These are phyloP conservation scores for Rhododendron ovatum DNA, from an alignment of 148 eudicot species.

Conservation along the genomic window DNA sequence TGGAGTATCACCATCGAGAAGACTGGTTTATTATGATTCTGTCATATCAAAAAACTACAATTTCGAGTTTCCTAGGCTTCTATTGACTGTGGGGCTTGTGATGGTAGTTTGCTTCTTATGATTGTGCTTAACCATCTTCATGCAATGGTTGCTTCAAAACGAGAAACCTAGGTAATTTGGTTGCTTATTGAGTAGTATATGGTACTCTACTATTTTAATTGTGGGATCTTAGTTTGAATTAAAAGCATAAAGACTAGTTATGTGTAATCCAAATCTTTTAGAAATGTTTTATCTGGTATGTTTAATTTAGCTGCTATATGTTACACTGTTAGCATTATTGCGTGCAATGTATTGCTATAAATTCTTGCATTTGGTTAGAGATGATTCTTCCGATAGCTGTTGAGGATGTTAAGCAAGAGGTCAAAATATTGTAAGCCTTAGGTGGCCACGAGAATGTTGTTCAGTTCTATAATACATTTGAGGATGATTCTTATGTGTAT, in stretches of 20 bases:
- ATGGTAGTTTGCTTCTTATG: not conserved
- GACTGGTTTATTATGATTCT: not conserved
- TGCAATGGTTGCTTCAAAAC: not conserved
- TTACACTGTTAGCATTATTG: not conserved
- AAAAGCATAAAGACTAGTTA: not conserved
- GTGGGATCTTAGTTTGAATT: not conserved
- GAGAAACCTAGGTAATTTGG: not conserved
- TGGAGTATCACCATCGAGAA: not conserved
- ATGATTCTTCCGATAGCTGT: too few relatives aligned
- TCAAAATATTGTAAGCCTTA: too few relatives aligned
- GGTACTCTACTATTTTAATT: not conserved
- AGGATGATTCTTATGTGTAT: too few relatives aligned
- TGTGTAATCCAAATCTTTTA: not conserved
- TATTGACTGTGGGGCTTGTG: not conserved
- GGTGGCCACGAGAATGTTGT: too few relatives aligned
- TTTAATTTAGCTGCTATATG: not conserved
- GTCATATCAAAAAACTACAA: too few relatives aligned
- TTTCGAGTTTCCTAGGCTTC: too few relatives aligned
- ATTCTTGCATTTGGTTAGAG: slow-evolving; percentile 20
- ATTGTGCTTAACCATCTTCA: not conserved
- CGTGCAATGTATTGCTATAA: not conserved
- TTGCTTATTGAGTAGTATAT: not conserved
- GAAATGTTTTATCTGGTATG: not conserved
- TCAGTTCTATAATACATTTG: too few relatives aligned
- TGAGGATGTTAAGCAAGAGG: too few relatives aligned